These are phyloP conservation scores for Aspergillus fijiensis DNA, from an alignment of 2,329 filamentous ascomycete genomes.

Conservation along the genomic window DNA sequence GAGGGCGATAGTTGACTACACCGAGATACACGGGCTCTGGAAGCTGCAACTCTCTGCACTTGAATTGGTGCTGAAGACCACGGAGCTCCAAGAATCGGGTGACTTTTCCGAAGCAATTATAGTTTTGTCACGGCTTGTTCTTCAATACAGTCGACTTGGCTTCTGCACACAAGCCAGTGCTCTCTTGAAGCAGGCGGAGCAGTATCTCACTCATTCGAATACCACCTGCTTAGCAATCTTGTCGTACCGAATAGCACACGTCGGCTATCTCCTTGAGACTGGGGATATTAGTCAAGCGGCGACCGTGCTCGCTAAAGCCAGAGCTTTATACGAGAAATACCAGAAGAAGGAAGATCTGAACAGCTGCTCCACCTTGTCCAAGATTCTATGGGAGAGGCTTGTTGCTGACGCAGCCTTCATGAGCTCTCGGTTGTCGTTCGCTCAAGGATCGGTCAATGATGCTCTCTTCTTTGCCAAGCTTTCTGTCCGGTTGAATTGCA, in stretches of 20 bases:
- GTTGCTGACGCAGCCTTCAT: constrained; percentile 63
- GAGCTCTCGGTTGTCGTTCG: constrained; percentile 65
- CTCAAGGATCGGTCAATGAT: constrained; percentile 48
- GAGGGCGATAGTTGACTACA: constrained; percentile 55
- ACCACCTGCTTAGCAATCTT: constrained; percentile 50
- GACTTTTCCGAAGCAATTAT: constrained; percentile 43
- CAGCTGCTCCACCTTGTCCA: constrained; percentile 38
- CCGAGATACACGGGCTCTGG: constrained; percentile 58
- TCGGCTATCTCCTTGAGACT: constrained; percentile 70
- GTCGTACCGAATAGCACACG: constrained; percentile 67
- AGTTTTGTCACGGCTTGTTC: constrained; percentile 49
- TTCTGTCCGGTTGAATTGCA: constrained; percentile 50
- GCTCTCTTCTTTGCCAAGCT: constrained; percentile 51
- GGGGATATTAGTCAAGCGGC: constrained; percentile 63
- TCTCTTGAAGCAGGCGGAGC: constrained; percentile 59
- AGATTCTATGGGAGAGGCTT: constrained; percentile 52
- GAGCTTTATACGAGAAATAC: constrained; percentile 33
- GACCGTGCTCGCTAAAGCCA: constrained; percentile 33
- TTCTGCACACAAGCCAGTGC: constrained; percentile 59
- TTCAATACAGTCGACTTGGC: constrained; percentile 60
- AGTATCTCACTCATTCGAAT: constrained; percentile 43
- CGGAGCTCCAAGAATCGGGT: constrained; percentile 45
- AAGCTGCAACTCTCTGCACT: constrained; percentile 51
- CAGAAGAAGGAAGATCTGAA: constrained; percentile 31
- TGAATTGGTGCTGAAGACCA: constrained; percentile 48